Percentiles rank a stretch among this genome's conserved stretches.
Conservation (phyloP, 2,329 filamentous ascomycete genomes). For the Hypomyces rosellus region DNA sequence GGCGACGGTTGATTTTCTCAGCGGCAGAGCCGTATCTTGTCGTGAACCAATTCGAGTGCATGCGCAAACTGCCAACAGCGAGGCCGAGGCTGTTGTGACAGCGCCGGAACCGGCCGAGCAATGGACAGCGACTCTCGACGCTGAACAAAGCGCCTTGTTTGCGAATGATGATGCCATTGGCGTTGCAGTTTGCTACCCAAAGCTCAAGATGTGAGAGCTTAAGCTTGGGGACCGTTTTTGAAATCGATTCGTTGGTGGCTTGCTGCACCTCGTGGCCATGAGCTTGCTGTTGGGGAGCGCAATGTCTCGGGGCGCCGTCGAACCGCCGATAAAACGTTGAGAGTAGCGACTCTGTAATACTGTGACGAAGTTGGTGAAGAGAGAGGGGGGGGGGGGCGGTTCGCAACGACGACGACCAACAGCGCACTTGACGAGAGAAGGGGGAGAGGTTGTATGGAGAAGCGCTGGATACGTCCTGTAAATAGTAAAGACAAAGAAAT, state of each 20-base stretch:
- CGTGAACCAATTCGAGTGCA: neutral
- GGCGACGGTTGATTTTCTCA: neutral
- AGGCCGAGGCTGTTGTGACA: constrained; percentile 4
- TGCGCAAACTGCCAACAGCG: neutral
- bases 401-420: no score
- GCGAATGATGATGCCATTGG: constrained; percentile 18
- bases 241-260: constrained; percentile 5
- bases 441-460: no score
- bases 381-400: no score
- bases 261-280: constrained; percentile 13
- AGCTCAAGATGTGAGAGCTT: constrained; percentile 6
- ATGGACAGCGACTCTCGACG: constrained; percentile 14
- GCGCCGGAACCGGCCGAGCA: constrained; percentile 13
- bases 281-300: constrained; percentile 6
- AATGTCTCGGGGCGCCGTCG: no score
- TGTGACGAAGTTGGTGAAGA: no score
- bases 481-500: no score
- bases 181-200: constrained; percentile 4
- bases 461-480: no score
- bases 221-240: constrained; percentile 11
- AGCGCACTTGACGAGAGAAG: no score
- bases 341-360: no score
- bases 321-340: no score
- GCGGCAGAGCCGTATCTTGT: neutral
- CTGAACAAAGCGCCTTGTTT: constrained; percentile 16